These are phyloP conservation scores for Agaricales sp. DNA, from an alignment of 1,284 basidiomycete species.

Conservation along the genomic window DNA sequence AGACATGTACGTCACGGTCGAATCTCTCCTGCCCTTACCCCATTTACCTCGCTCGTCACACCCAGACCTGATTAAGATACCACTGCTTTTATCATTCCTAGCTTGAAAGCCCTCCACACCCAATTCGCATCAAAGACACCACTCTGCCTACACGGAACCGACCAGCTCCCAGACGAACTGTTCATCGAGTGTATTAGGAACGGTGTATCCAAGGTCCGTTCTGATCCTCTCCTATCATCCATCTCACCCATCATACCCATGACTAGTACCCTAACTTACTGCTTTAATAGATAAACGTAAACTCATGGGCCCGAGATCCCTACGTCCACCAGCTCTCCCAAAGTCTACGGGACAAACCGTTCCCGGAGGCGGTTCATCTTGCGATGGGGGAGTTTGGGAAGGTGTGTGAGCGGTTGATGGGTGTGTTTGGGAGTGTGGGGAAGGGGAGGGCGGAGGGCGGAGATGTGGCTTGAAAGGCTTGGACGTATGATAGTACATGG, in stretches of 20 bases:
- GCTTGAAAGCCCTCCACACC: constrained; percentile 24
- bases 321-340: constrained; percentile 27
- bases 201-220: constrained; percentile 38
- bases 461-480: too few species aligned
- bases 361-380: constrained; percentile 36
- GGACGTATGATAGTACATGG: too few species aligned
- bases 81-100: constrained; percentile 12
- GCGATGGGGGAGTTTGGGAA: constrained; percentile 32
- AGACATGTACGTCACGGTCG: constrained; percentile 33
- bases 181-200: constrained; percentile 34
- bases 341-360: constrained; percentile 24
- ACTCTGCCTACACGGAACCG: constrained; percentile 36
- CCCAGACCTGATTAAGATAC: neutral
- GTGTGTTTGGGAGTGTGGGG: constrained; percentile 30
- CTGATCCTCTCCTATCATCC: neutral
- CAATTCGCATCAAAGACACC: constrained; percentile 26
- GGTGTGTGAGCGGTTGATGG: constrained; percentile 32
- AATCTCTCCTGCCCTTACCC: neutral
- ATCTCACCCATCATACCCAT: neutral
- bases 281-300: constrained; percentile 32
- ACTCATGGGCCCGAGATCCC: constrained; percentile 36
- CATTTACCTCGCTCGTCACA: too few species aligned
- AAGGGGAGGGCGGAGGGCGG: too few species aligned
- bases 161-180: constrained; percentile 31
- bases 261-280: too few species aligned